Evolutionary conservation across 148 eudicot genomes (phyloP), one percentile per base, ranked within the genome.

Genomic region (Selenicereus undatus): DNA sequence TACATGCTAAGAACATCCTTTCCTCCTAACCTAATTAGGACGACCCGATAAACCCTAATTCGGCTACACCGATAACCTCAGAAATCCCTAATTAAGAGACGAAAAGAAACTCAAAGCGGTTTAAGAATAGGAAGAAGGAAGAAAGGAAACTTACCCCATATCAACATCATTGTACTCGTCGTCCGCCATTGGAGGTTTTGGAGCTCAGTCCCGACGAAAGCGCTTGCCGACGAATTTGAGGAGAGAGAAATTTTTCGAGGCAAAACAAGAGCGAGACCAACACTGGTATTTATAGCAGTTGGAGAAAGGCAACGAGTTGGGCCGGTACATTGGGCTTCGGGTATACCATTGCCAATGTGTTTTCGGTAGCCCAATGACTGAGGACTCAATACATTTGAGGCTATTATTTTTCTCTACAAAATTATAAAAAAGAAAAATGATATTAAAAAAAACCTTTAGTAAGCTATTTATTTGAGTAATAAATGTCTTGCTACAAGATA

Each of bases 101-200:
- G 3, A 4, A 16, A 24, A 64, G 27, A 11, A 22, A 64, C 11
- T 64, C 68, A 64, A 64, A 64, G 18, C 2, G 3, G 43, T 64
- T n/a, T 22, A 64, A 0, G 68, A 64, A 58, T 2, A 39, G 0
- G 43, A 77, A 58, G 1, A 11, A 24, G 26, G 21, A 43, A 60
- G 54, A 42, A 14, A 14, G 11, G 74, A 26, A 66, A 74, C 73
- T 76, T 17, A 79, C 84, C 85, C 89, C 85, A 84, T 75, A 10
- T 86, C 89, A 0, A 81, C 27, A 22, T 86, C 89, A 45, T 86
- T 86, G 79, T 79, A 81, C 8, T 86, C 89, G 5, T 87, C 89
- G 81, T 87, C 89, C 62, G 89, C 89, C 89, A 87, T 87, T 54
- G 74, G 54, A 73, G 80, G 62, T 16, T 3, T n/a, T 76, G 29